phyloP scores from a whole-genome alignment of 106 monocot species.

The Acorus gramineus region DNA sequence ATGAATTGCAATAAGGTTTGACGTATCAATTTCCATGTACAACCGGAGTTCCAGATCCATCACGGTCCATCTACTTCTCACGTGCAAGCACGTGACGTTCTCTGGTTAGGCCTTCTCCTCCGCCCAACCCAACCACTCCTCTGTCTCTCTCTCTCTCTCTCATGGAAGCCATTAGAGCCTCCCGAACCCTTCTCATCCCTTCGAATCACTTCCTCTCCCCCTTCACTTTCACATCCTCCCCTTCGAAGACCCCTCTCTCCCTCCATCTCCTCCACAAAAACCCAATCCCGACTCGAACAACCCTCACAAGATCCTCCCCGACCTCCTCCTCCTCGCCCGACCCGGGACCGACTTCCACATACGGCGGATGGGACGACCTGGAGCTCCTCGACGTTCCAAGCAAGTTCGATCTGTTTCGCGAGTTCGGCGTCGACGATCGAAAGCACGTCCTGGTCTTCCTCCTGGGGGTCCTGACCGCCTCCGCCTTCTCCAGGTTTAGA shows the following conservation, averaged over 20 bases:
- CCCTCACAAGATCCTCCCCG: conserved; percentile 1
- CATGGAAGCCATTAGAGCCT: conserved; percentile 8
- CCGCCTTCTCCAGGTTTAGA: conserved; percentile 54
- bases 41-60: no score
- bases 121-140: no score
- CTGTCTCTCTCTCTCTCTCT: neutral
- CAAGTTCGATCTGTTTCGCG: conserved; percentile 14
- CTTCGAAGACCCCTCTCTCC: neutral
- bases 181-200: neutral
- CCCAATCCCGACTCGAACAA: neutral
- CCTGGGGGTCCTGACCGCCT: conserved; percentile 45
- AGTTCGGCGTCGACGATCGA: conserved; percentile 25
- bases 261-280: neutral
- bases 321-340: conserved; percentile 11
- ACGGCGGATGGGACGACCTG: conserved; percentile 61
- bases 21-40: no score
- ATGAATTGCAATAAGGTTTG: no score
- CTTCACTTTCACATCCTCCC: neutral
- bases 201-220: conserved; percentile 4
- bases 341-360: conserved; percentile 12
- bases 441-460: conserved; percentile 39
- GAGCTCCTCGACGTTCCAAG: conserved; percentile 13
- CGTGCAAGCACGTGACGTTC: no score
- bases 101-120: neutral
- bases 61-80: no score